Base-by-base conservation (phyloP, 1,284 basidiomycete species). In the Cronartium quercuum region DNA sequence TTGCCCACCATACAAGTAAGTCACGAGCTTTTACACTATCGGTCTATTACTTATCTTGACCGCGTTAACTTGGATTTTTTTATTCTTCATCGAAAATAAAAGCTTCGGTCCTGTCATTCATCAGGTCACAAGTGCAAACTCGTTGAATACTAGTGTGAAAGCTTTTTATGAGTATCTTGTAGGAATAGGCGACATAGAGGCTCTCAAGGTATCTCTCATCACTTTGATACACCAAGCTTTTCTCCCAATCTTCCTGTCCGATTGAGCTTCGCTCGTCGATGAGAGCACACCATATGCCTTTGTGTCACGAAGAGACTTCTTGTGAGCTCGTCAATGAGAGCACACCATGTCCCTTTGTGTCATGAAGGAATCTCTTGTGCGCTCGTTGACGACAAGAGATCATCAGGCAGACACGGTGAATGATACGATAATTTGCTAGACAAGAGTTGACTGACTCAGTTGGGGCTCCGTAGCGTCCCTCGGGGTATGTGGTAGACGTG, bases 401-500 rank as follows among this genome's bases (percentile, higher is more conserved):
- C n/a, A n/a, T n/a, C n/a, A n/a, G n/a, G n/a, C n/a, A n/a, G n/a
- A n/a, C n/a, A n/a, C n/a, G n/a, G n/a, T n/a, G n/a, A n/a, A n/a
- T n/a, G n/a, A n/a, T n/a, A n/a, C n/a, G n/a, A n/a, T n/a, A 18
- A 44, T 44, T 44, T 18, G 18, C 42, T 44, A 18, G 18, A 44
- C 18, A 9, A 5, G 15, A 13, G 21, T 3, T 21, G 15, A 51
- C 47, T 44, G 15, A 13, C 47, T 51, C 21, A 3, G n/a, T 18
- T 55, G 21, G 5, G 4, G 47, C 15, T 2, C 21, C 47, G 21
- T 51, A 61, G 58, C 24, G 24, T 6, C 58, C 58, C 21, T 13
- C 34, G 13, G 58, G 58, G 13, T 13, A 24, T 24, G 58, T 29
- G 15, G 84, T 88, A 44, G 87, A 89, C 76, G 88, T 89, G 0